phyloP scores from a whole-genome alignment of 2,329 filamentous ascomycete genomes.

The Epichloe coenophiala region DNA sequence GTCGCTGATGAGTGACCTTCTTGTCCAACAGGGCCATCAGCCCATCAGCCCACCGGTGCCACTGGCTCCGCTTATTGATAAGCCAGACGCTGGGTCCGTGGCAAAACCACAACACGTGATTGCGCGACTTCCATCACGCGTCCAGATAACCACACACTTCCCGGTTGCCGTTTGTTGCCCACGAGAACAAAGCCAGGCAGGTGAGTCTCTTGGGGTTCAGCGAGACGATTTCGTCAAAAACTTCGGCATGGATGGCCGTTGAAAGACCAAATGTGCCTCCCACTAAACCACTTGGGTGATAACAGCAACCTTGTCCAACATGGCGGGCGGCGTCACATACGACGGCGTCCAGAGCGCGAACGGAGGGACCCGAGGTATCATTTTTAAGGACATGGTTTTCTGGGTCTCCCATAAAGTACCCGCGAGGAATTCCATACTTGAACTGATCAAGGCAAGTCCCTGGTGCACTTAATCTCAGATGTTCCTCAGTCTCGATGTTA shows the following conservation, averaged over 20 bases:
- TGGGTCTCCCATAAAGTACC: slow-evolving; percentile 36
- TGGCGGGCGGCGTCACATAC: background rate
- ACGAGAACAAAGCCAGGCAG: background rate
- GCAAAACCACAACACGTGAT: background rate
- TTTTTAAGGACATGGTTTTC: slow-evolving; percentile 37
- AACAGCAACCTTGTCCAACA: background rate
- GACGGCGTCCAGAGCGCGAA: slow-evolving; percentile 3
- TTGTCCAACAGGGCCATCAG: too few species aligned
- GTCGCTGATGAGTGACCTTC: too few species aligned
- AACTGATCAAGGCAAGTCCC: slow-evolving; percentile 28
- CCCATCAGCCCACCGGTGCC: too few species aligned
- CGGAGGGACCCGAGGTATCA: slow-evolving; percentile 22
- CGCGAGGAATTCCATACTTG: slow-evolving; percentile 19
- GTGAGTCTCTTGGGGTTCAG: background rate
- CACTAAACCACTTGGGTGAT: background rate
- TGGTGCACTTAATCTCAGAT: background rate
- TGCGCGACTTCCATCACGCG: background rate
- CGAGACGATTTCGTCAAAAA: background rate
- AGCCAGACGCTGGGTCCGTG: too few species aligned
- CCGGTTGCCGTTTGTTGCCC: background rate
- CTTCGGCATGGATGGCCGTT: background rate
- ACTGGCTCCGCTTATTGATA: too few species aligned
- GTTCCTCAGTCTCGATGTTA: background rate
- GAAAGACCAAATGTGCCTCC: background rate
- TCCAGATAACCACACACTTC: background rate